Percentiles rank a stretch among this genome's conserved stretches.
Conservation (phyloP, 495 filamentous ascomycete species). For the Neurospora sp. region DNA sequence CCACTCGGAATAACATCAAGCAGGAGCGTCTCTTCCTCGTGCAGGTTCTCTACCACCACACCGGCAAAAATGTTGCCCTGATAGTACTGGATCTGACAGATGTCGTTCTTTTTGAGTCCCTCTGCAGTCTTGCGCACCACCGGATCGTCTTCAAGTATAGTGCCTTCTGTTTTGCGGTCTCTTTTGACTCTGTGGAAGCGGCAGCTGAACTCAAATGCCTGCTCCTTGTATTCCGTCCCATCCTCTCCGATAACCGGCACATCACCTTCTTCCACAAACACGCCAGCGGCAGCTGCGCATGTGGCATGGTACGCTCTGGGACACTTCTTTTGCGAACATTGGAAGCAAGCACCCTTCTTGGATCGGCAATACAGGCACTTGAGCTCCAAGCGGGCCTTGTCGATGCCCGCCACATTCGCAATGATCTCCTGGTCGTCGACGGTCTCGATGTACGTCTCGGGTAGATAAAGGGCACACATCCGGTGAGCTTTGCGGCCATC, state of each 20-base stretch:
- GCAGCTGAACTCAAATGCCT: slow-evolving; percentile 85
- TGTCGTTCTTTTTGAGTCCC: slow-evolving; percentile 59
- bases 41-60: slow-evolving; percentile 76
- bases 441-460: slow-evolving; percentile 81
- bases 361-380: slow-evolving; percentile 93
- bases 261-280: slow-evolving; percentile 76
- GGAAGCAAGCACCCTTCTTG: slow-evolving; percentile 89
- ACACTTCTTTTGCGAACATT: slow-evolving; percentile 94
- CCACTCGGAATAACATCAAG: slow-evolving; percentile 82
- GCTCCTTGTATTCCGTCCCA: slow-evolving; percentile 79
- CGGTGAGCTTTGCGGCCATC: slow-evolving; percentile 82
- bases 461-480: slow-evolving; percentile 80
- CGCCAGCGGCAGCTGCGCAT: slow-evolving; percentile 83
- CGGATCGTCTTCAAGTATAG: slow-evolving; percentile 59
- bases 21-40: slow-evolving; percentile 62
- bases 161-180: slow-evolving; percentile 55
- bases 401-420: slow-evolving; percentile 66
- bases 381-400: slow-evolving; percentile 79
- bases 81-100: slow-evolving; percentile 82
- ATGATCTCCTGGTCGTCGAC: slow-evolving; percentile 59
- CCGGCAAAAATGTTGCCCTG: slow-evolving; percentile 84
- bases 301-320: slow-evolving; percentile 90
- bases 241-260: slow-evolving; percentile 86
- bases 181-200: slow-evolving; percentile 87
- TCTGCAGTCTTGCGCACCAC: slow-evolving; percentile 58